Base-by-base conservation (phyloP, 768 basidiomycete species). In the Xerocomellus intermedius region DNA sequence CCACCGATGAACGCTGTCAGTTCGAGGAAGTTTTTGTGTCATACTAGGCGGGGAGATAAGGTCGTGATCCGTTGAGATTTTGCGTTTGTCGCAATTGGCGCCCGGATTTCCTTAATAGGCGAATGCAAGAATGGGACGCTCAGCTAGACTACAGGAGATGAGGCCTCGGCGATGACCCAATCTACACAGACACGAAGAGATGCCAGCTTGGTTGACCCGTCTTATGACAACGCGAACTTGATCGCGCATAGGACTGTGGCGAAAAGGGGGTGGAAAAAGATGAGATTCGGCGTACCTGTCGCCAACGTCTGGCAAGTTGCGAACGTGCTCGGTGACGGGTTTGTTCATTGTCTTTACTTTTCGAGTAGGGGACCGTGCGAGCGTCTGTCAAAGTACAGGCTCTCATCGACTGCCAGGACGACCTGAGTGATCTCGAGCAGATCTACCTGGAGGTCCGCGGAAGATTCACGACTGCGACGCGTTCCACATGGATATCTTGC, bases 361-460 rank as follows among this genome's bases (percentile, higher is more conserved):
- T 63, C 12, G 50, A 63, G 61, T 16, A 13, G 21, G 36, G 21
- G 32, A 14, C 47, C 49, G 54, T 52, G 57, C 24, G 54, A 42
- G 50, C 32, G 16, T 21, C 46, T 37, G 26, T 41, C 37, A 51
- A 32, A 35, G 30, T 2, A 36, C 26, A 55, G 58, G 64, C 37
- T 52, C 22, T 10, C 56, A 65, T 57, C 55, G 57, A 66, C 41
- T 48, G 56, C 46, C 32, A 63, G 66, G 58, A 63, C 50, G 58
- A 63, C 57, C 39, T 45, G 35, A 6, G 49, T 61, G 53, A 66
- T 69, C 67, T 60, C 8, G 55, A 44, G 38, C 2, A 64, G 57
- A 64, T 69, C 67, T 67, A 50, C 55, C 54, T 59, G 59, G 64
- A 67, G 43, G 67, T 67, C 66, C 66, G 66, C 66, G 66, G 66